Evolutionary conservation across 768 basidiomycete genomes (phyloP), one percentile per base, ranked within the genome.

Genomic region (Russula ochroleuca): DNA sequence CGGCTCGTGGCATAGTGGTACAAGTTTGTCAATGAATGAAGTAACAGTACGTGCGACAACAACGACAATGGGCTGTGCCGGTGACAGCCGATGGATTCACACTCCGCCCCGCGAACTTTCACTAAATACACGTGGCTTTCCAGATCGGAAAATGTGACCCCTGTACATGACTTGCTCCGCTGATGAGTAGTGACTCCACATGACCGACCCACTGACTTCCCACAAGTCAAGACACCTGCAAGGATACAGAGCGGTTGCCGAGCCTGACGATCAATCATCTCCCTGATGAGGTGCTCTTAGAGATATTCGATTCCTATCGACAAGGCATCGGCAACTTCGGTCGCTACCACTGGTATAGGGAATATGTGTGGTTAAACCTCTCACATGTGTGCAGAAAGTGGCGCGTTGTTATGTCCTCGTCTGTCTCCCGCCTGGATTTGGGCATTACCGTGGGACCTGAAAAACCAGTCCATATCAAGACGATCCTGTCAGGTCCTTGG

Each of bases 351-450:
- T n/a, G n/a, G n/a, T n/a, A n/a, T n/a, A n/a, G n/a, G n/a, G n/a
- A n/a, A n/a, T 8, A 14, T 75, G 52, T 77, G 73, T 63, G 62
- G 62, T 21, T 57, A 23, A 45, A 10, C 19, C 62, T 63, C 33
- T 5, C 40, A 2, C 62, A 58, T 45, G 62, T 63, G 6, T 63
- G 62, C 35, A 37, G 1, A 45, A 35, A 8, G 19, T 63, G 56
- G 62, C 62, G 50, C 37, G 31, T 9, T n/a, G 5, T 63, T 14
- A 40, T 47, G 8, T 35, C 45, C 33, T 31, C 25, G 33, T 63
- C 62, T 3, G 2, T 41, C 14, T 35, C 41, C 49, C 49, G 56
- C 8, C 37, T 63, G 23, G 40, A 63, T 5, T 11, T 52, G 4
- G 13, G 14, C n/a, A 21, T 63, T 3, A 8, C 28, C 5, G 5